Conservation (phyloP, 2,329 filamentous ascomycete species). For the Aspergillus candidus region DNA sequence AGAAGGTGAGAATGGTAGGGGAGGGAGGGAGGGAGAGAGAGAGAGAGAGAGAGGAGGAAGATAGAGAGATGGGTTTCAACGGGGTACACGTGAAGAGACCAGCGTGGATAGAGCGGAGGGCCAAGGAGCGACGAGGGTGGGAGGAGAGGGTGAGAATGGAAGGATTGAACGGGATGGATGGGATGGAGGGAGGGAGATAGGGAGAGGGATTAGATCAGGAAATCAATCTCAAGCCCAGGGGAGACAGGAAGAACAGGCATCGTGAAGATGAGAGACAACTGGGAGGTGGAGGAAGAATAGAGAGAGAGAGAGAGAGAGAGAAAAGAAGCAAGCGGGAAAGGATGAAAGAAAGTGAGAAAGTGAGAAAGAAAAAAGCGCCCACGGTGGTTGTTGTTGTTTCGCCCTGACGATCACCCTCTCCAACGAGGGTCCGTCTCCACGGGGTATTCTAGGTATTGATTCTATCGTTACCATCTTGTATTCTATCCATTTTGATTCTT, state of each 20-base stretch:
- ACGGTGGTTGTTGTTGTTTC: neutral
- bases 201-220: neutral
- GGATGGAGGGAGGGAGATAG: conserved; percentile 1
- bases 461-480: too few relatives aligned
- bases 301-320: conserved; percentile 1
- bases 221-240: too few relatives aligned
- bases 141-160: neutral
- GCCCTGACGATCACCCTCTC: conserved; percentile 17
- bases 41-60: neutral
- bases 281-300: neutral
- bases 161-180: neutral
- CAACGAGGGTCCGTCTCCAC: conserved; percentile 9
- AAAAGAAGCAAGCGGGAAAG: neutral
- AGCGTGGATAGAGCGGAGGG: conserved; percentile 1
- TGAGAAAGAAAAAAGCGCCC: too few relatives aligned
- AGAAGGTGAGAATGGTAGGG: conserved; percentile 2
- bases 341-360: too few relatives aligned
- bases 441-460: too few relatives aligned
- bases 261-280: too few relatives aligned
- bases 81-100: neutral
- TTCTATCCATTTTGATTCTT: too few relatives aligned
- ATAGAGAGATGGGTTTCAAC: neutral
- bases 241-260: too few relatives aligned
- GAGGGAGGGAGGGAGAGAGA: neutral
- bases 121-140: neutral